These are phyloP conservation scores for Syzygium grande DNA, from an alignment of 345 rosid species.

Conservation along the genomic window DNA sequence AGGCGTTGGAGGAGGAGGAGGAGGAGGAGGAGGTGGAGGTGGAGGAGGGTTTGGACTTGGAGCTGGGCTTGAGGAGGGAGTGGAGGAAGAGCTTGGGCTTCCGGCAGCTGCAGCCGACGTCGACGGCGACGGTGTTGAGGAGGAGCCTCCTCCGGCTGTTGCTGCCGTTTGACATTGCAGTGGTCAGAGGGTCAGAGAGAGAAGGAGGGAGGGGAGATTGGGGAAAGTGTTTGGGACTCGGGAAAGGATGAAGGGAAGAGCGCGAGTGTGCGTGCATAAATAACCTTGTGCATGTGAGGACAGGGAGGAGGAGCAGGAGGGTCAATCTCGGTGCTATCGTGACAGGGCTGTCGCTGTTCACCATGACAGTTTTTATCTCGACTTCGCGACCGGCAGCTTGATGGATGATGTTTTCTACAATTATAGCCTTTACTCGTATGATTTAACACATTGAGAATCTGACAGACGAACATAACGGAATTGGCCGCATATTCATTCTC, in stretches of 20 bases:
- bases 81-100: slow-evolving; percentile 31
- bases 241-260: neutral
- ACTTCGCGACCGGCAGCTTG: neutral
- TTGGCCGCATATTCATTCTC: too few relatives aligned
- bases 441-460: too few relatives aligned
- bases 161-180: slow-evolving; percentile 29
- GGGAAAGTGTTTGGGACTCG: neutral
- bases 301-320: neutral
- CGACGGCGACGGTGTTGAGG: slow-evolving; percentile 49
- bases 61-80: slow-evolving; percentile 34
- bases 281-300: neutral
- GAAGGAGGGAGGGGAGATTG: neutral
- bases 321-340: neutral
- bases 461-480: too few relatives aligned
- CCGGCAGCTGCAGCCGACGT: slow-evolving; percentile 68
- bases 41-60: slow-evolving; percentile 17
- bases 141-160: slow-evolving; percentile 35
- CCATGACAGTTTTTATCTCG: neutral
- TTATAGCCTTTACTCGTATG: too few relatives aligned
- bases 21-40: slow-evolving; percentile 5
- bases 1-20: neutral
- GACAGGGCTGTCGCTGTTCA: neutral
- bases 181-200: neutral
- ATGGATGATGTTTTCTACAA: too few relatives aligned
- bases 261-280: neutral